phyloP scores from a whole-genome alignment of 2,329 filamentous ascomycete species.

The Aspergillus cejpii region DNA sequence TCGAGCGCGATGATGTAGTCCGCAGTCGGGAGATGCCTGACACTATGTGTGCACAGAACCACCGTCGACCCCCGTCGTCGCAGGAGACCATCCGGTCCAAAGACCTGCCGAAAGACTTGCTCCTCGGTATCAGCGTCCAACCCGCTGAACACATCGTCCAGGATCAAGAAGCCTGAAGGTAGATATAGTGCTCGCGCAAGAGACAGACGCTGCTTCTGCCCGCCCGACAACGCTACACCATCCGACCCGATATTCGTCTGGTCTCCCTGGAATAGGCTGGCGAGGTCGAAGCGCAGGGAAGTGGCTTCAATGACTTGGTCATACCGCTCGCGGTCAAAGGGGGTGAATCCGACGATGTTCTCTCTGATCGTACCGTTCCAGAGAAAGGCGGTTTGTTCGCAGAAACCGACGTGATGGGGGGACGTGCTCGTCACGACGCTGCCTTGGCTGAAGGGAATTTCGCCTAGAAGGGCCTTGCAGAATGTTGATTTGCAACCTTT shows the following conservation, averaged over 20 bases:
- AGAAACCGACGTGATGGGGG: slow-evolving; percentile 12
- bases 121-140: slow-evolving; percentile 6
- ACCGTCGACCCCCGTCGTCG: not conserved
- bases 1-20: slow-evolving; percentile 40
- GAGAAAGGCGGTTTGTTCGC: slow-evolving; percentile 17
- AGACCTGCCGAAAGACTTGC: slow-evolving; percentile 4
- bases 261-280: slow-evolving; percentile 16
- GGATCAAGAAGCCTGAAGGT: slow-evolving; percentile 34
- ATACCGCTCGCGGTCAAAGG: slow-evolving; percentile 14
- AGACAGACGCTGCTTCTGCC: slow-evolving; percentile 27
- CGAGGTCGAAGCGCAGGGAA: slow-evolving; percentile 18
- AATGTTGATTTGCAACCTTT: slow-evolving; percentile 36
- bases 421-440: not conserved
- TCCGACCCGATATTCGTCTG: slow-evolving; percentile 19
- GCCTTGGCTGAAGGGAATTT: slow-evolving; percentile 26
- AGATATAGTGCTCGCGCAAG: slow-evolving; percentile 47
- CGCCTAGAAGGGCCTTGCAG: slow-evolving; percentile 29
- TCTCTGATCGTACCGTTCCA: slow-evolving; percentile 14
- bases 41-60: slow-evolving; percentile 41
- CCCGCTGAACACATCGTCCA: slow-evolving; percentile 46
- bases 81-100: slow-evolving; percentile 3
- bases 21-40: slow-evolving; percentile 31
- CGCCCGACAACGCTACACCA: slow-evolving; percentile 15
- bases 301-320: slow-evolving; percentile 17
- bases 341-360: slow-evolving; percentile 15